These are phyloP conservation scores for Fomitopsis schrenkii DNA, from an alignment of 1,284 basidiomycete genomes.

Conservation along the genomic window DNA sequence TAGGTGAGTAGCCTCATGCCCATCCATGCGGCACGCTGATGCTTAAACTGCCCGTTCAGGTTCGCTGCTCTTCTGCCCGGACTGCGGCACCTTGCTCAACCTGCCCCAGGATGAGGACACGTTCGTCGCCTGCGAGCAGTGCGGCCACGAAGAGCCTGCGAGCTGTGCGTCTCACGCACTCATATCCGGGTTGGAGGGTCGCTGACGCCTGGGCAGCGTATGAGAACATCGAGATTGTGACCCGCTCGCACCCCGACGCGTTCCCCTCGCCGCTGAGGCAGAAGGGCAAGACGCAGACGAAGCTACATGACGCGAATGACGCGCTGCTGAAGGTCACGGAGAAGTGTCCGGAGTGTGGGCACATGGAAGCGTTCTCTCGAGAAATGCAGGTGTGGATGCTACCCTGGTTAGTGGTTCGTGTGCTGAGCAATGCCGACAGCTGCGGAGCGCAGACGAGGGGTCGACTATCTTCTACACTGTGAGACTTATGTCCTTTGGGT, in stretches of 20 bases:
- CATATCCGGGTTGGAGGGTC: constrained; percentile 1
- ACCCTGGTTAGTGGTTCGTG: not conserved
- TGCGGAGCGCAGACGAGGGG: constrained; percentile 88
- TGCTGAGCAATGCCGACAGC: constrained; percentile 39
- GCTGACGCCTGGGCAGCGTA: constrained; percentile 61
- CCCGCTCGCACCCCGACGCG: constrained; percentile 88
- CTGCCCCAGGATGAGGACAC: constrained; percentile 78
- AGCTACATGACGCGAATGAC: constrained; percentile 72
- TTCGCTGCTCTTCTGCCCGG: constrained; percentile 90
- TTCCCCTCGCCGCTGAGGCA: constrained; percentile 89
- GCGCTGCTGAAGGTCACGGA: constrained; percentile 82
- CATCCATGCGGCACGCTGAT: not conserved
- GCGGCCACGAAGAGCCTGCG: constrained; percentile 81
- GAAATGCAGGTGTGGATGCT: constrained; percentile 61
- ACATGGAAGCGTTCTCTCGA: constrained; percentile 75
- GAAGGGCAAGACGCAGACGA: constrained; percentile 89
- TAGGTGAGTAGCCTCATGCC: constrained; percentile 20
- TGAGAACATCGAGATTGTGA: constrained; percentile 88
- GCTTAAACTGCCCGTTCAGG: constrained; percentile 39
- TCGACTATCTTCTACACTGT: constrained; percentile 83
- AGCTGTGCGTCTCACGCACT: constrained; percentile 57
- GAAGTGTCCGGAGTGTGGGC: constrained; percentile 88
- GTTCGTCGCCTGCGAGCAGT: constrained; percentile 84
- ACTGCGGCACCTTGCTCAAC: constrained; percentile 88
- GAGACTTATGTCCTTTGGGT: constrained; percentile 22